Base-by-base conservation (phyloP, 2,329 filamentous ascomycete genomes). In the Xylaria digitata region DNA sequence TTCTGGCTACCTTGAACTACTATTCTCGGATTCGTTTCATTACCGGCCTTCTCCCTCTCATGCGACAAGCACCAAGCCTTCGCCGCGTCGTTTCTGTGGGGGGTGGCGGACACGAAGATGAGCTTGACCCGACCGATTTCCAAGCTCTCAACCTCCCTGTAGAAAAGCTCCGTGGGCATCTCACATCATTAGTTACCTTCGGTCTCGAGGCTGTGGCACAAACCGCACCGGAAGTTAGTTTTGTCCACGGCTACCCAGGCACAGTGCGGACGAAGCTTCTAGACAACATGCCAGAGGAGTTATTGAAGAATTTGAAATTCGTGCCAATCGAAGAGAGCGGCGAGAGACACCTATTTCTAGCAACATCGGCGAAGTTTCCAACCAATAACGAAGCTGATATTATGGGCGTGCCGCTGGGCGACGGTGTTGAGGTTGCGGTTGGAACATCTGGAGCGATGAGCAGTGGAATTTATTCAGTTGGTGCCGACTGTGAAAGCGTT, bases 221-320 rank as follows among this genome's bases (percentile, higher is more conserved):
- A 21, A 37, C 11, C 21, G 57, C 57, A 15, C 57, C 67, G 1
- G 61, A 65, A 4, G 65, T 69, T 11, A 60, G 61, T 23, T 67
- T 69, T 21, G n/a, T 69, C 8, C 67, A 69, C 49, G 50, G 67
- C 30, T 69, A 65, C 61, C 67, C 67, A 4, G 67, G 67, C 8
- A 53, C 67, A 5, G 67, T 69, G 52, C 61, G 50, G 34, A 69
- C 67, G 6, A 67, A 66, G 56, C 56, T 69, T 17, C 21, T 65
- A n/a, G 45, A 50, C 26, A 37, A 48, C n/a, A 17, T 67, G 1
- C 61, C 67, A 4, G 57, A 69, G 46, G 67, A 67, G 42, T 21
- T 65, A 32, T 17, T 67, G 21, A 43, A 23, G 49, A 66, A 43
- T 17, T 9, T 67, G 11, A 9, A 21, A 13, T 63, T 59, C 34